phyloP scores from a whole-genome alignment of 352 stramenopile genomes.

The Pythium utonaiense region DNA sequence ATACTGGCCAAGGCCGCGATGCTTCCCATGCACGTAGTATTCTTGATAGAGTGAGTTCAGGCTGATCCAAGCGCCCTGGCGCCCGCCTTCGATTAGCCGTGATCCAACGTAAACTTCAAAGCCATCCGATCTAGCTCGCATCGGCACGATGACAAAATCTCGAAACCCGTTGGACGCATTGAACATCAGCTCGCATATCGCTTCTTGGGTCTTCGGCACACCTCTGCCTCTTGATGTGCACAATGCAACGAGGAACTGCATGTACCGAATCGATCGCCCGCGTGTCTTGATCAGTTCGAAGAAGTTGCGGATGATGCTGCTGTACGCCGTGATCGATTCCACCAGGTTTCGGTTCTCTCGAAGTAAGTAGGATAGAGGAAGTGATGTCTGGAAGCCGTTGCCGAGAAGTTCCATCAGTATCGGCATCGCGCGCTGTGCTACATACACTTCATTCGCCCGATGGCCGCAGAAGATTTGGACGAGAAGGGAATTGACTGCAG shows the following conservation, averaged over 20 bases:
- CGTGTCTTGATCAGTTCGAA: conserved; percentile 69
- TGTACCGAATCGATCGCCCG: conserved; percentile 65
- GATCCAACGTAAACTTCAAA: conserved; percentile 40
- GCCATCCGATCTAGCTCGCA: conserved; percentile 34
- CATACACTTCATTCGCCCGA: conserved; percentile 50
- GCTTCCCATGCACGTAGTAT: conserved; percentile 48
- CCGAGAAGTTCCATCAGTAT: conserved; percentile 67
- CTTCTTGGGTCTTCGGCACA: conserved; percentile 68
- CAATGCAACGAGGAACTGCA: conserved; percentile 71
- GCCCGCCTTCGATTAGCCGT: conserved; percentile 1
- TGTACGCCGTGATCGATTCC: conserved; percentile 65
- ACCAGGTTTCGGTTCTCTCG: conserved; percentile 69
- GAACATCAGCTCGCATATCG: conserved; percentile 69
- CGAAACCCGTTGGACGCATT: conserved; percentile 50
- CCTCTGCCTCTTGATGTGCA: conserved; percentile 57
- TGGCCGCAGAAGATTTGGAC: conserved; percentile 64
- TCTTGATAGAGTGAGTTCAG: conserved; percentile 57
- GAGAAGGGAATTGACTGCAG: conserved; percentile 47
- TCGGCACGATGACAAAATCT: conserved; percentile 51
- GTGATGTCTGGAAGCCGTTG: conserved; percentile 66
- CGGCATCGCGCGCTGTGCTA: conserved; percentile 54
- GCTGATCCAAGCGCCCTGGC: conserved; percentile 36
- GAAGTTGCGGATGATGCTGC: conserved; percentile 58
- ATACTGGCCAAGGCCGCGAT: conserved; percentile 53
- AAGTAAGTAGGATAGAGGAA: conserved; percentile 62